These are phyloP conservation scores for Malassezia vespertilionis DNA, from an alignment of 1,284 basidiomycete genomes.

Conservation along the genomic window DNA sequence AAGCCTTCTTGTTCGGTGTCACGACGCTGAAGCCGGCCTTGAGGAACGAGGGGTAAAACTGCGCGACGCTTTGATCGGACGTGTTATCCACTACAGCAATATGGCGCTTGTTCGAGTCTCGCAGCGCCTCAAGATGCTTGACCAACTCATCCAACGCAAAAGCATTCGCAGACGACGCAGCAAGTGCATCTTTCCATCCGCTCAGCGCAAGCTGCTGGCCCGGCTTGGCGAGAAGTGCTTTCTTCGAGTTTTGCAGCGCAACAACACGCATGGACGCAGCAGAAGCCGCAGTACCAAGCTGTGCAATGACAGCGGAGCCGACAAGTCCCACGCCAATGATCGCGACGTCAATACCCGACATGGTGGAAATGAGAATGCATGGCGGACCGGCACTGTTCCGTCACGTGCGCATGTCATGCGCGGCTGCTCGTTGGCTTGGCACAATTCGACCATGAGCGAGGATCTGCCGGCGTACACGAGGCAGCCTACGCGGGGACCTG, in stretches of 20 bases:
- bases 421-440: background rate
- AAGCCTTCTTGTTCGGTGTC: constrained; percentile 97
- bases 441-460: constrained; percentile 5
- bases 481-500: background rate
- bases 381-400: background rate
- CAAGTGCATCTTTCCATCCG: constrained; percentile 27
- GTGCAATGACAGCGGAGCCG: constrained; percentile 39
- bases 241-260: constrained; percentile 42
- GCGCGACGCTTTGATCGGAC: constrained; percentile 70
- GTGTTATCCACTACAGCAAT: constrained; percentile 86
- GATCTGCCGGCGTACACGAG: constrained; percentile 1
- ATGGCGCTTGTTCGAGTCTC: constrained; percentile 28
- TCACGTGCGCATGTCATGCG: background rate
- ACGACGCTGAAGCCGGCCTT: constrained; percentile 71
- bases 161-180: constrained; percentile 21
- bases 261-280: constrained; percentile 33
- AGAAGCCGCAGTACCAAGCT: constrained; percentile 28
- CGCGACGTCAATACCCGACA: constrained; percentile 15
- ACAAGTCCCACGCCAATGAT: constrained; percentile 37
- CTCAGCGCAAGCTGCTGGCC: constrained; percentile 19
- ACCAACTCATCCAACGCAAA: constrained; percentile 30
- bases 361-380: background rate
- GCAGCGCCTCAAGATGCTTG: constrained; percentile 26
- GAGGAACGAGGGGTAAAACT: constrained; percentile 71
- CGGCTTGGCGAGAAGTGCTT: constrained; percentile 33